phyloP scores from a whole-genome alignment of 257 asterid genomes.

The Dorcoceras hygrometricum region DNA sequence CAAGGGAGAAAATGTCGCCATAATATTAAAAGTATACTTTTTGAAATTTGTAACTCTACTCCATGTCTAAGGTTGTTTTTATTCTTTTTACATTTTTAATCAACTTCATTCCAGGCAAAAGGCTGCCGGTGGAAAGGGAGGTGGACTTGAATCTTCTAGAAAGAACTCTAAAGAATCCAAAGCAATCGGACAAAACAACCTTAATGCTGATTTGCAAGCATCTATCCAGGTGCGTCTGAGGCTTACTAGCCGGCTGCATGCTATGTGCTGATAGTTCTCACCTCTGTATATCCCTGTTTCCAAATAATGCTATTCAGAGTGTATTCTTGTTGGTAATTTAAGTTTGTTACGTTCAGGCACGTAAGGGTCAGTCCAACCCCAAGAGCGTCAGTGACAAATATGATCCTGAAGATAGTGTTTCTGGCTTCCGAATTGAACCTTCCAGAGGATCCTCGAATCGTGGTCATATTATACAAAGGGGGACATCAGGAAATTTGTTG shows the following conservation, averaged over 20 bases:
- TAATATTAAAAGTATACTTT: background rate
- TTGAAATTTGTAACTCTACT: background rate
- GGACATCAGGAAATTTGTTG: slow-evolving; percentile 34
- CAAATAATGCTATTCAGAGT: slow-evolving; percentile 8
- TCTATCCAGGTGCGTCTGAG: slow-evolving; percentile 53
- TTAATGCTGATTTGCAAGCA: slow-evolving; percentile 59
- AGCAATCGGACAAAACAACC: slow-evolving; percentile 62
- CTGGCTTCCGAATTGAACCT: slow-evolving; percentile 48
- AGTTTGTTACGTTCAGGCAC: slow-evolving; percentile 38
- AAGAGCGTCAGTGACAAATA: slow-evolving; percentile 57
- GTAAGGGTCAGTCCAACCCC: slow-evolving; percentile 47
- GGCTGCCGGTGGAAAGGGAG: slow-evolving; percentile 46
- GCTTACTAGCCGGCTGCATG: background rate
- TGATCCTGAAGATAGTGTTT: slow-evolving; percentile 45
- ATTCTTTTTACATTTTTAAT: slow-evolving; percentile 26
- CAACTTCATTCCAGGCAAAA: slow-evolving; percentile 45
- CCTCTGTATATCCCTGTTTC: slow-evolving; percentile 2
- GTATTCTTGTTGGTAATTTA: background rate
- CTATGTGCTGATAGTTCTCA: slow-evolving; percentile 1
- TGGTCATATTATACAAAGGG: slow-evolving; percentile 35
- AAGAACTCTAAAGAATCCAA: slow-evolving; percentile 47
- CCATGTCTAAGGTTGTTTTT: background rate
- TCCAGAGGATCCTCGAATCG: slow-evolving; percentile 34
- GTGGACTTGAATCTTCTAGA: slow-evolving; percentile 42
- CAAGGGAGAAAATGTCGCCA: background rate